A percentile compares a stretch with the other conserved stretches of the same genome.
These are phyloP conservation scores for Waitea zeae DNA, from an alignment of 1,284 basidiomycete genomes.

Conservation along the genomic window DNA sequence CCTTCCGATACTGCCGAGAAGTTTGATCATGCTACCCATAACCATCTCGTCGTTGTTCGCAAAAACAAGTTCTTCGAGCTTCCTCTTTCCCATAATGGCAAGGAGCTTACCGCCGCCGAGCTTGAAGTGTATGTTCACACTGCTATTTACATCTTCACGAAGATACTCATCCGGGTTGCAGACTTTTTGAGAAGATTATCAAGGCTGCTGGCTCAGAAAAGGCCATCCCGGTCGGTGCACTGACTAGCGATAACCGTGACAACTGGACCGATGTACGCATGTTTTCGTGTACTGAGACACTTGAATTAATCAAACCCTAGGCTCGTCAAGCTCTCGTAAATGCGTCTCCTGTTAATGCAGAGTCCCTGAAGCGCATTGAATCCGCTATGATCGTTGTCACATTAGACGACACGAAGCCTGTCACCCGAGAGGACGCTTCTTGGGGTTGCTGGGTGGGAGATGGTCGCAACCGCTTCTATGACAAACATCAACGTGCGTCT, in stretches of 20 bases:
- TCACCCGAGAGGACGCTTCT: conserved; percentile 70
- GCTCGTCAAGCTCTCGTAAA: conserved; percentile 52
- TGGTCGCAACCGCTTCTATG: conserved; percentile 88
- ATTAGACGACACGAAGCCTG: conserved; percentile 68
- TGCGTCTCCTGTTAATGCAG: conserved; percentile 48
- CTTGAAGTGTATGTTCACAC: conserved; percentile 39
- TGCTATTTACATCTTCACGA: conserved; percentile 1
- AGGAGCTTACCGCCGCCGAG: conserved; percentile 59
- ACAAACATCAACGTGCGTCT: conserved; percentile 83
- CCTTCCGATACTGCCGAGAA: conserved; percentile 76
- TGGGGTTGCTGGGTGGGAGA: conserved; percentile 88
- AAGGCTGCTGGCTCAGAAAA: conserved; percentile 40
- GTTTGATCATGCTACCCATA: conserved; percentile 61
- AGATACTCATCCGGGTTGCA: conserved; percentile 12
- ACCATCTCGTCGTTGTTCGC: conserved; percentile 82
- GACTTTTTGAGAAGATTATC: conserved; percentile 71
- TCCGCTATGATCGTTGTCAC: conserved; percentile 80
- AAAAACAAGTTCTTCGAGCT: conserved; percentile 88
- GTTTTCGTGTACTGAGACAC: too few relatives aligned
- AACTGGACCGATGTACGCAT: conserved; percentile 67
- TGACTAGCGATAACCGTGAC: conserved; percentile 85
- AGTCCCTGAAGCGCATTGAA: conserved; percentile 67
- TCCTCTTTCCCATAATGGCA: conserved; percentile 45
- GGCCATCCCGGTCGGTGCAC: conserved; percentile 56
- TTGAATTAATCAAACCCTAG: too few relatives aligned